Conservation (phyloP, 352 stramenopile genomes). For the Phytophthora aleatoria region DNA sequence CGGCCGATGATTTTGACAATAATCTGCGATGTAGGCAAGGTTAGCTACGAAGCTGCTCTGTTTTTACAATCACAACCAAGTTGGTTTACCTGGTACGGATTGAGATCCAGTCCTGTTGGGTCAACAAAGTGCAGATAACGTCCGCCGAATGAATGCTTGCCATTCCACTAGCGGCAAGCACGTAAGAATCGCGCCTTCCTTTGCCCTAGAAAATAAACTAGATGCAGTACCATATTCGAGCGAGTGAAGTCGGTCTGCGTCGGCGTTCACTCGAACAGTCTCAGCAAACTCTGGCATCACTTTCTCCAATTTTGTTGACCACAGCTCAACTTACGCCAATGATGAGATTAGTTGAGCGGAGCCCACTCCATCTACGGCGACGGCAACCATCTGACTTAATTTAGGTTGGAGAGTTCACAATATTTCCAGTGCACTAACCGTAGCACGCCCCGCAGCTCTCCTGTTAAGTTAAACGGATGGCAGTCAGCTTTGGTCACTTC, state of each 20-base stretch:
- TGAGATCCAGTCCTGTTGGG: conserved; percentile 39
- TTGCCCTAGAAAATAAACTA: conserved; percentile 1
- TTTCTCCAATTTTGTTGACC: background rate
- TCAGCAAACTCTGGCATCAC: conserved; percentile 16
- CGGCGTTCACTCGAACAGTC: background rate
- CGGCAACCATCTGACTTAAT: background rate
- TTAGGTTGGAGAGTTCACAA: background rate
- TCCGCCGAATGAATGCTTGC: conserved; percentile 61
- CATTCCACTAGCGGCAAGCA: conserved; percentile 56
- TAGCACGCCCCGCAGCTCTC: conserved; percentile 67
- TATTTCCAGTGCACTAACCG: conserved; percentile 27
- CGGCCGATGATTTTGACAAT: conserved; percentile 75
- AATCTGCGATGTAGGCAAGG: conserved; percentile 27
- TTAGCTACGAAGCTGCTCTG: background rate
- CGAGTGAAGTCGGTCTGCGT: conserved; percentile 80
- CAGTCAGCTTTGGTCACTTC: conserved; percentile 6
- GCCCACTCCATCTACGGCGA: conserved; percentile 43
- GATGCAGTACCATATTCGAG: conserved; percentile 60
- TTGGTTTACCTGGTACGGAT: conserved; percentile 65
- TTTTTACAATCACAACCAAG: background rate
- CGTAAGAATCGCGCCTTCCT: background rate
- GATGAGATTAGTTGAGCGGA: conserved; percentile 76
- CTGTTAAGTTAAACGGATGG: conserved; percentile 32
- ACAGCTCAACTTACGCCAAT: conserved; percentile 50
- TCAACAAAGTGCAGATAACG: conserved; percentile 79